phyloP scores from a whole-genome alignment of 2,329 filamentous ascomycete species.

The Microcyclosporella mali region DNA sequence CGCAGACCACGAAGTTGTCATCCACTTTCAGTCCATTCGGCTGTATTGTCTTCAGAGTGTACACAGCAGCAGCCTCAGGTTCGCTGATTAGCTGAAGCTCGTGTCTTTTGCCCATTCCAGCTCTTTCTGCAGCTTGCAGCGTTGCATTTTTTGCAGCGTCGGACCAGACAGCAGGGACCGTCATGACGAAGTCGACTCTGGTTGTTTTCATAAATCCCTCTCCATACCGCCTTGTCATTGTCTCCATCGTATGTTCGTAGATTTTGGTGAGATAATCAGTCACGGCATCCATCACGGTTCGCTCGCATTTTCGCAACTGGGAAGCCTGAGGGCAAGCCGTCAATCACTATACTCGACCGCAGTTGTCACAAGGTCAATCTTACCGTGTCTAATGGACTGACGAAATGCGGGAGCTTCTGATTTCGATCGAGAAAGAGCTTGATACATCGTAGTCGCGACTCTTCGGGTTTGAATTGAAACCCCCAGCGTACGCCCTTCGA shows the following conservation, averaged over 20 bases:
- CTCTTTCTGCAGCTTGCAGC: slow-evolving; percentile 67
- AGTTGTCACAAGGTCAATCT: slow-evolving; percentile 23
- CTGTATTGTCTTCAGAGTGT: slow-evolving; percentile 72
- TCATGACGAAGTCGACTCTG: slow-evolving; percentile 71
- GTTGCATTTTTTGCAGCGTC: slow-evolving; percentile 82
- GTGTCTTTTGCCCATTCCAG: slow-evolving; percentile 65
- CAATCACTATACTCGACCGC: slow-evolving; percentile 47
- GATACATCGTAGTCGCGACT: slow-evolving; percentile 70
- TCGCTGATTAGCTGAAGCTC: slow-evolving; percentile 75
- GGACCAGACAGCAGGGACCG: slow-evolving; percentile 77
- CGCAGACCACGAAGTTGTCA: slow-evolving; percentile 54
- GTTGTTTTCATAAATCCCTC: slow-evolving; percentile 72
- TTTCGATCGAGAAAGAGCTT: slow-evolving; percentile 77
- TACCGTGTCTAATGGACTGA: slow-evolving; percentile 65
- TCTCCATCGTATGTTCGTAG: slow-evolving; percentile 72
- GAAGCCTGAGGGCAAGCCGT: slow-evolving; percentile 41
- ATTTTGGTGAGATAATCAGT: slow-evolving; percentile 73
- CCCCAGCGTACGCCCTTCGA: slow-evolving; percentile 60
- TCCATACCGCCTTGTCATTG: slow-evolving; percentile 65
- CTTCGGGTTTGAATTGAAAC: slow-evolving; percentile 74
- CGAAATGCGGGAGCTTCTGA: slow-evolving; percentile 74
- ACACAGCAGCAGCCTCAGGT: slow-evolving; percentile 73
- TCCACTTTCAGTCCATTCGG: slow-evolving; percentile 66
- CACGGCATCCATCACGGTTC: slow-evolving; percentile 72
- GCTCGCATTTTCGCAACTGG: slow-evolving; percentile 64